These are phyloP conservation scores for Microdochium bolleyi DNA, from an alignment of 2,329 filamentous ascomycete species.

Conservation along the genomic window DNA sequence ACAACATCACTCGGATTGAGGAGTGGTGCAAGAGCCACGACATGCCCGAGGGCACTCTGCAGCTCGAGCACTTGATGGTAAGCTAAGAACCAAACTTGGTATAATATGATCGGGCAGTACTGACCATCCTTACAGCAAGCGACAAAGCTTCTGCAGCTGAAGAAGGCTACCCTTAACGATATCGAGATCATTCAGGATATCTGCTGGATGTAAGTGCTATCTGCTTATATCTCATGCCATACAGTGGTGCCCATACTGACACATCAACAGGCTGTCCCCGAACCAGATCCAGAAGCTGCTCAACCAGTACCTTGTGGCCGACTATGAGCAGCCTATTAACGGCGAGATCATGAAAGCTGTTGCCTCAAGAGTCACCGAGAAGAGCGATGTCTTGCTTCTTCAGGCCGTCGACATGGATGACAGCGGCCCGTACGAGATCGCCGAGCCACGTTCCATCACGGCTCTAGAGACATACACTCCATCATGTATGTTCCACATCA, in stretches of 20 bases:
- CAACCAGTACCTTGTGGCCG: slow-evolving; percentile 96
- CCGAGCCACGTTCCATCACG: slow-evolving; percentile 90
- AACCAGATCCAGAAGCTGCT: slow-evolving; percentile 99
- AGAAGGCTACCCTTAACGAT: slow-evolving; percentile 97
- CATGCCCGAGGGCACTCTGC: slow-evolving; percentile 96
- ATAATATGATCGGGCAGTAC: slow-evolving; percentile 1
- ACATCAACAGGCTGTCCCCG: slow-evolving; percentile 67
- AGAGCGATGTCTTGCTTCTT: slow-evolving; percentile 90
- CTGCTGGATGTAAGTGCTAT: slow-evolving; percentile 85
- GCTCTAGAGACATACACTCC: slow-evolving; percentile 97
- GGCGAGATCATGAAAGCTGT: slow-evolving; percentile 99
- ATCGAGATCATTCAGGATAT: slow-evolving; percentile 99
- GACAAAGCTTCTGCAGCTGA: slow-evolving; percentile 93
- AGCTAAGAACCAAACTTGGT: slow-evolving; percentile 15
- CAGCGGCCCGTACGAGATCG: slow-evolving; percentile 96
- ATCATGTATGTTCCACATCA: slow-evolving; percentile 61
- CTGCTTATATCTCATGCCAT: neutral
- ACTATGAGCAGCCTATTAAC: slow-evolving; percentile 99
- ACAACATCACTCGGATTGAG: slow-evolving; percentile 98
- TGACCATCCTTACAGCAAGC: slow-evolving; percentile 60
- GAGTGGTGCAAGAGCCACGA: slow-evolving; percentile 99
- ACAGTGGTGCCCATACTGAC: slow-evolving; percentile 7
- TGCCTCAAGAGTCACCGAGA: slow-evolving; percentile 92
- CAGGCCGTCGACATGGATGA: slow-evolving; percentile 98
- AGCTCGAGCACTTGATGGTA: slow-evolving; percentile 97